Percentiles rank a stretch among this genome's conserved stretches.
These are phyloP conservation scores for Soucietia sequanensis DNA, from an alignment of 805 yeast genomes.

Conservation along the genomic window DNA sequence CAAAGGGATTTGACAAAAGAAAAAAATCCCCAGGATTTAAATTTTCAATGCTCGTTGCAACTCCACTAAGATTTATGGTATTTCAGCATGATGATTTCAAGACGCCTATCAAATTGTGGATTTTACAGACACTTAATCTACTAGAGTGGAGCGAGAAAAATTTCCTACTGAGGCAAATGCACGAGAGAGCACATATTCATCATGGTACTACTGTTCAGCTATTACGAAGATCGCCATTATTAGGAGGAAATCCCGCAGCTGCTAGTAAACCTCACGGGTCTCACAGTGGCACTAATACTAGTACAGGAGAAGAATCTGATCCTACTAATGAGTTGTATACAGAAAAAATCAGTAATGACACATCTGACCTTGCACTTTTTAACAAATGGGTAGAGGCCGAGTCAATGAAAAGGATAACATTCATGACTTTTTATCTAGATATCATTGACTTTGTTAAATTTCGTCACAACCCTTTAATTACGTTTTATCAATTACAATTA, in stretches of 20 bases:
- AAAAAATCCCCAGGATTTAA: conserved; percentile 33
- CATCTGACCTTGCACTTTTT: conserved; percentile 35
- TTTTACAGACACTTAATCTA: conserved; percentile 68
- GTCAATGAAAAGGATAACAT: conserved; percentile 72
- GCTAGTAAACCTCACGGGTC: conserved; percentile 21
- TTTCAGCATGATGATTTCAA: conserved; percentile 70
- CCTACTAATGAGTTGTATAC: conserved; percentile 9
- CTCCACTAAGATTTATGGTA: conserved; percentile 64
- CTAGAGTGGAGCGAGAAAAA: conserved; percentile 81
- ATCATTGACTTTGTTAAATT: conserved; percentile 75
- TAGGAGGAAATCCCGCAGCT: conserved; percentile 65
- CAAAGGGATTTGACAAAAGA: conserved; percentile 13
- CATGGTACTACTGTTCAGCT: conserved; percentile 85
- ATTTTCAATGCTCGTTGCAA: conserved; percentile 48
- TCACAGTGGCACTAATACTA: conserved; percentile 22
- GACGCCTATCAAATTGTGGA: conserved; percentile 76
- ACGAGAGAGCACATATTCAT: conserved; percentile 81
- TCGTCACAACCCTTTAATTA: conserved; percentile 60
- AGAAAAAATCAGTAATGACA: conserved; percentile 12
- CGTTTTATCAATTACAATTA: conserved; percentile 38
- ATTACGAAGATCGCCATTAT: conserved; percentile 68
- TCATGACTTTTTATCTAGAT: conserved; percentile 80
- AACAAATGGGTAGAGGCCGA: conserved; percentile 80
- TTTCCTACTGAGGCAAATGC: conserved; percentile 63
- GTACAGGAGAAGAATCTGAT: conserved; percentile 33